phyloP scores from a whole-genome alignment of 805 yeast species.

The Ogataea trehalophila region DNA sequence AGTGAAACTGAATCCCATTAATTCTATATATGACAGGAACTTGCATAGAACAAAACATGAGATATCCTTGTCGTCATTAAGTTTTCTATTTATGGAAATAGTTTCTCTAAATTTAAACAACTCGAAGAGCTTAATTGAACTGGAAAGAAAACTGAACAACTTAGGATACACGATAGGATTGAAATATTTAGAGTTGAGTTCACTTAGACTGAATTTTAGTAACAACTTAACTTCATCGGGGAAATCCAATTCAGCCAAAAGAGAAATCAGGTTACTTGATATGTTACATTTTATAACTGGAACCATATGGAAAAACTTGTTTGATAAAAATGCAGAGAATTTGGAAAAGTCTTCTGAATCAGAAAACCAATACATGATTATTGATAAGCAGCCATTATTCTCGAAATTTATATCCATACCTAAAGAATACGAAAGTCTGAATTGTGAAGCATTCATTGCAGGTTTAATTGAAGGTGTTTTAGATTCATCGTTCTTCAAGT shows the following conservation, averaged over 20 bases:
- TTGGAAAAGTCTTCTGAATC: conserved; percentile 44
- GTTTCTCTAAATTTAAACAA: conserved; percentile 59
- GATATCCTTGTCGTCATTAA: conserved; percentile 60
- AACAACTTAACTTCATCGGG: conserved; percentile 39
- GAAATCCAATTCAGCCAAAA: conserved; percentile 59
- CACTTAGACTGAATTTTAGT: conserved; percentile 57
- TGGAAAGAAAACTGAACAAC: conserved; percentile 55
- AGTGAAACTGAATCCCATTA: conserved; percentile 7
- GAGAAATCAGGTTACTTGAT: conserved; percentile 67
- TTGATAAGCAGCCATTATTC: conserved; percentile 67
- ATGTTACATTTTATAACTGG: conserved; percentile 73
- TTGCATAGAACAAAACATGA: conserved; percentile 61
- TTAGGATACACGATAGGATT: conserved; percentile 78
- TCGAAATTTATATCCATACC: conserved; percentile 75
- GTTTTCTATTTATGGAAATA: conserved; percentile 66
- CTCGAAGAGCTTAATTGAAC: conserved; percentile 63
- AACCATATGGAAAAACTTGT: conserved; percentile 65
- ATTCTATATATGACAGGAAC: conserved; percentile 63
- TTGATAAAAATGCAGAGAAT: conserved; percentile 64
- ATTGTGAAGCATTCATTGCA: conserved; percentile 79
- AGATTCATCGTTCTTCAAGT: conserved; percentile 67
- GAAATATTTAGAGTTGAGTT: conserved; percentile 61
- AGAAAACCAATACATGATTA: conserved; percentile 70
- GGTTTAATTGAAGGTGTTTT: conserved; percentile 82
- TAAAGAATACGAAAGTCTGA: conserved; percentile 68